phyloP scores from a whole-genome alignment of 768 basidiomycete species.

The Phlebiopsis flavidoalba region DNA sequence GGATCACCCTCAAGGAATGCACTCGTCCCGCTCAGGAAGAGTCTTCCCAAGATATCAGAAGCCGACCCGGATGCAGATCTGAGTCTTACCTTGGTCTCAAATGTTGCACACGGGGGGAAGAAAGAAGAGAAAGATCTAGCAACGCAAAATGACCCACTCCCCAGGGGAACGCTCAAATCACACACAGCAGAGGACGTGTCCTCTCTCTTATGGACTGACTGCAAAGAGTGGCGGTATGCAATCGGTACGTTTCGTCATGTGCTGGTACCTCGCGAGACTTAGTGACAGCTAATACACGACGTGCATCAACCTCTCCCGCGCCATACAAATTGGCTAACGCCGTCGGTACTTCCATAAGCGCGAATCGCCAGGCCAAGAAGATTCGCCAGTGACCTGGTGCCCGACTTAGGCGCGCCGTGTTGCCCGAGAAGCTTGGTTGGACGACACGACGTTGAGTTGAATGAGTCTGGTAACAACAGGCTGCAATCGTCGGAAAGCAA shows the following conservation, averaged over 20 bases:
- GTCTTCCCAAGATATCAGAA: constrained; percentile 28
- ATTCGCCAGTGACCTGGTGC: constrained; percentile 34
- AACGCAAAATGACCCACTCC: constrained; percentile 27
- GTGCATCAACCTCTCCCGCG: constrained; percentile 44
- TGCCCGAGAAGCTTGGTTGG: constrained; percentile 53
- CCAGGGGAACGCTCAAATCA: neutral
- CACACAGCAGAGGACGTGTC: neutral
- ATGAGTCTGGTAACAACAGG: constrained; percentile 50
- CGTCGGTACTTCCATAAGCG: constrained; percentile 35
- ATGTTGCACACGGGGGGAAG: constrained; percentile 64
- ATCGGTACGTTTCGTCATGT: constrained; percentile 32
- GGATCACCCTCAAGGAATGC: constrained; percentile 12
- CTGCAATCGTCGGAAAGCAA: constrained; percentile 34
- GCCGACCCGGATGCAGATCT: neutral
- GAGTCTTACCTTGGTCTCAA: constrained; percentile 52
- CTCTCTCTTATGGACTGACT: constrained; percentile 42
- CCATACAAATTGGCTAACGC: constrained; percentile 47
- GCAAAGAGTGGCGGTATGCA: constrained; percentile 24
- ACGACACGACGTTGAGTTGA: constrained; percentile 34
- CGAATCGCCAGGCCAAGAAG: constrained; percentile 37
- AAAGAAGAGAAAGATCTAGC: constrained; percentile 54
- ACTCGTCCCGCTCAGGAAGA: constrained; percentile 19
- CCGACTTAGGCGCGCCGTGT: constrained; percentile 33
- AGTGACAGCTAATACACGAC: too few species aligned
- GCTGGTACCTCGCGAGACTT: constrained; percentile 44